These are phyloP conservation scores for Kluyveromyces siamensis DNA, from an alignment of 805 yeast species.

Conservation along the genomic window DNA sequence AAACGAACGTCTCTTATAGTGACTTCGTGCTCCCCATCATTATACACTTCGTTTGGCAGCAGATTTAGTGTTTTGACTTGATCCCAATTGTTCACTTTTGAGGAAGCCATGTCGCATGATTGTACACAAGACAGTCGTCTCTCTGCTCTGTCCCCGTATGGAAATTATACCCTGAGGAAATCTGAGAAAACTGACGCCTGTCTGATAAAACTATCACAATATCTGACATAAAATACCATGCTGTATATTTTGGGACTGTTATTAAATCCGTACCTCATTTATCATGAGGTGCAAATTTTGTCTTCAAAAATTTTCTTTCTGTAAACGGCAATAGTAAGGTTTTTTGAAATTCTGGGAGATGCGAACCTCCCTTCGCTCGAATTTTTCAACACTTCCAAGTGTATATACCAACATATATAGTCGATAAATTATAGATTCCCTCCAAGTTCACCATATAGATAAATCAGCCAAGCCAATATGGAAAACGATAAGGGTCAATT, in stretches of 20 bases:
- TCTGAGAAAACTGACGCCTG: too few relatives aligned
- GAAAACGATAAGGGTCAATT: constrained; percentile 99
- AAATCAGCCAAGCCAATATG: constrained; percentile 51
- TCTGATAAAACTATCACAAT: too few relatives aligned
- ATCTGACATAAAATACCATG: too few relatives aligned
- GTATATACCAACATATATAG: not conserved
- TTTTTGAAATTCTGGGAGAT: not conserved
- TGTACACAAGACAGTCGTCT: too few relatives aligned
- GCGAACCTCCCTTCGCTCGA: not conserved
- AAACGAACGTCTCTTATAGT: not conserved
- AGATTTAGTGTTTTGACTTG: too few relatives aligned
- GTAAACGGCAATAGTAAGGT: not conserved
- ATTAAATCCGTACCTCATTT: not conserved
- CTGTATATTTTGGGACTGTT: not conserved
- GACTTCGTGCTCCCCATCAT: not conserved
- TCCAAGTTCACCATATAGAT: not conserved
- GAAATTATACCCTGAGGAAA: too few relatives aligned
- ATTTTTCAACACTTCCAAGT: not conserved
- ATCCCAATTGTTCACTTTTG: too few relatives aligned
- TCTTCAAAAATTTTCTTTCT: not conserved
- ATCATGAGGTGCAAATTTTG: too few relatives aligned
- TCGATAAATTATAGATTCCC: too few relatives aligned
- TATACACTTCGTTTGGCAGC: not conserved
- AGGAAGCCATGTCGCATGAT: too few relatives aligned
- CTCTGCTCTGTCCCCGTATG: too few relatives aligned